Conservation (phyloP, 2,329 filamentous ascomycete genomes). For the Metarhizium guizhouense region DNA sequence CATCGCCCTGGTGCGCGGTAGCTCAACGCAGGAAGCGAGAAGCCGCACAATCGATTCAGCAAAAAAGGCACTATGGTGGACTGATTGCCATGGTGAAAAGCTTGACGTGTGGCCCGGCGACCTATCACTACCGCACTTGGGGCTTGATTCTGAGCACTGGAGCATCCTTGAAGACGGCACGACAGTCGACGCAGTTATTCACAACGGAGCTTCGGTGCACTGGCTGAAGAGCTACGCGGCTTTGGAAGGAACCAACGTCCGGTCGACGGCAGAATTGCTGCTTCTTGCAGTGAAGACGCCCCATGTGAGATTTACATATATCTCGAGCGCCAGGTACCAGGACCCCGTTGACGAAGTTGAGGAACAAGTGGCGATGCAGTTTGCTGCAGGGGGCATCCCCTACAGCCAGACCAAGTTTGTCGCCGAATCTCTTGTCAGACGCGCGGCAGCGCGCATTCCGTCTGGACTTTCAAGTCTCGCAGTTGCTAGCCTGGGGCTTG, state of each 20-base stretch:
- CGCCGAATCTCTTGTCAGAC: slow-evolving; percentile 10
- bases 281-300: background rate
- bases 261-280: slow-evolving; percentile 6
- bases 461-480: background rate
- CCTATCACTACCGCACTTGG: background rate
- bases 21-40: background rate
- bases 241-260: slow-evolving; percentile 7
- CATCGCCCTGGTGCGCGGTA: slow-evolving; percentile 4
- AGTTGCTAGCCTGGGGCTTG: slow-evolving; percentile 7
- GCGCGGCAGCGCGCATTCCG: slow-evolving; percentile 8
- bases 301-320: slow-evolving; percentile 2
- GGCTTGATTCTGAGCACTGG: background rate
- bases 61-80: slow-evolving; percentile 6
- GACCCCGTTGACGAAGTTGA: background rate
- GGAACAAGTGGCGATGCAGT: background rate
- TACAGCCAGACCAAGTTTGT: slow-evolving; percentile 17
- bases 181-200: slow-evolving; percentile 5
- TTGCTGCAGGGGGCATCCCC: slow-evolving; percentile 1
- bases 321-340: background rate
- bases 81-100: slow-evolving; percentile 3
- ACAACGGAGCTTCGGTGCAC: slow-evolving; percentile 9
- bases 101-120: slow-evolving; percentile 8
- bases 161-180: background rate
- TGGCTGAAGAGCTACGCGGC: slow-evolving; percentile 5
- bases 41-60: slow-evolving; percentile 4